A percentile compares a stretch with the other conserved stretches of the same genome.
phyloP scores from a whole-genome alignment of 495 filamentous ascomycete genomes.

The Tuber calosporum region DNA sequence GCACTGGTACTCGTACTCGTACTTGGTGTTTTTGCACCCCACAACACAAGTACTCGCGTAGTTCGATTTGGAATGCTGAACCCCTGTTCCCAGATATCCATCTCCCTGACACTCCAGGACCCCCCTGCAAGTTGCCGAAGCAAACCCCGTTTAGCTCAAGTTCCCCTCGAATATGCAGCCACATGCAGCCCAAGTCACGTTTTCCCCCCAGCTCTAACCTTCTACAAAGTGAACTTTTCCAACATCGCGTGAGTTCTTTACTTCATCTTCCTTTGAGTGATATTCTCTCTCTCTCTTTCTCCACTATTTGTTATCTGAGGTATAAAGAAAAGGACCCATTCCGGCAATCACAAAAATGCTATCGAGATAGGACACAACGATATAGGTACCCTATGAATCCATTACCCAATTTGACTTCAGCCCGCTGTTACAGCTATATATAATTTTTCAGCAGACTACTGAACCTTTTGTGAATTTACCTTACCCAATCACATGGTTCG shows the following conservation, averaged over 20 bases:
- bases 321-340: neutral
- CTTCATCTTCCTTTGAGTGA: neutral
- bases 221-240: neutral
- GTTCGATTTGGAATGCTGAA: slow-evolving; percentile 16
- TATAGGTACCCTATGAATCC: neutral
- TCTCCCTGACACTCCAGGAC: neutral
- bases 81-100: slow-evolving; percentile 10
- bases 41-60: no score
- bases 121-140: slow-evolving; percentile 18
- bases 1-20: no score
- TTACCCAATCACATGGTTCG: neutral
- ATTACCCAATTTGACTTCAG: neutral
- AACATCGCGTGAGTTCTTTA: neutral
- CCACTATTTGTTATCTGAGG: neutral
- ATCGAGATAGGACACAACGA: neutral
- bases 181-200: slow-evolving; percentile 32
- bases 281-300: neutral
- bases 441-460: neutral
- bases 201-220: slow-evolving; percentile 14
- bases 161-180: slow-evolving; percentile 7
- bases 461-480: neutral
- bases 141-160: slow-evolving; percentile 25
- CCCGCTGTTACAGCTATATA: neutral
- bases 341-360: neutral
- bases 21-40: slow-evolving; percentile 15